Evolutionary conservation across 2,329 filamentous ascomycete genomes (phyloP), one percentile per base, ranked within the genome.

Genomic region (Colletotrichum gigasporum): DNA sequence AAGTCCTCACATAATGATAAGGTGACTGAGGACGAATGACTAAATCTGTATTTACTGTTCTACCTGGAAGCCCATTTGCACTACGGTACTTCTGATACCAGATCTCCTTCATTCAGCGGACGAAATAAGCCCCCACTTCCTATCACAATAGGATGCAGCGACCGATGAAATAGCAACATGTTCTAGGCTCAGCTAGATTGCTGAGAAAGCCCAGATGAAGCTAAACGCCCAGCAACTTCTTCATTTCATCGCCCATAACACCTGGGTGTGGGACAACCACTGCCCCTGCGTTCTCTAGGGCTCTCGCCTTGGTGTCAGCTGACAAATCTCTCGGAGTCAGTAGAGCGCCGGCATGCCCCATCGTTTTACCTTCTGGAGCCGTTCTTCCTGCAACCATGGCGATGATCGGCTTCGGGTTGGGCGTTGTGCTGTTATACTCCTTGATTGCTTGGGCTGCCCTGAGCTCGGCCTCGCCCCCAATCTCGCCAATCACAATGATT

Each of bases 341-440:
- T 75, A 90, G 86, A 3, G 90, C 90, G 20, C 91, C 91, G 2
- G 90, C 90, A 73, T 93, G 91, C 2, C 91, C 91, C 90, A 93
- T 93, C 6, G 89, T 83, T 35, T 83, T 83, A 0, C 87, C 87
- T 34, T 79, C 74, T 2, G 85, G 85, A 7, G 90, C 89, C 56
- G 87, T 83, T 63, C 85, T 76, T 1, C 91, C 91, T 10, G 87
- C 89, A 14, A 93, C 83, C 59, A 92, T 82, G 42, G 88, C 89
- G 71, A 91, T 63, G 24, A 79, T 82, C 61, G 82, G 89, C 81
- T 93, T 93, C 0, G 90, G 88, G 52, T 87, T 84, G 6, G 78
- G 68, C 3, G 79, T 81, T 7, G 86, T 81, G 56, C 78, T 82
- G 10, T 79, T 82, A 72, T 93, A 92, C n/a, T 88, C 85, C 52